Evolutionary conservation across 1,284 basidiomycete genomes (phyloP).

Genomic region (Rhizoctonia solani): DNA sequence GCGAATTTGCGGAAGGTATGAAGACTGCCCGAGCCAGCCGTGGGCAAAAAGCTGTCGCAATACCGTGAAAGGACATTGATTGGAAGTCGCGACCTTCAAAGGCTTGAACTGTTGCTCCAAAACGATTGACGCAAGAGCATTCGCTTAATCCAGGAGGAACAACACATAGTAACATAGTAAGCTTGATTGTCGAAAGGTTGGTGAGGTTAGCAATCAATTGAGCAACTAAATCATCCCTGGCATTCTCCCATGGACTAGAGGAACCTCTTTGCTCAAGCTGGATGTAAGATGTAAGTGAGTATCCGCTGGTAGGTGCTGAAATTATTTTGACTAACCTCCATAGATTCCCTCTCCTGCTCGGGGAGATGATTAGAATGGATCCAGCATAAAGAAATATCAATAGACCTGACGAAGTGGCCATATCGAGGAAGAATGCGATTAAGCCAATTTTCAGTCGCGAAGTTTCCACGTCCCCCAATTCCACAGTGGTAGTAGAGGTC

Average conservation of each 20-base stretch:
- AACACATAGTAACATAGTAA: background rate
- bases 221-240: background rate
- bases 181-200: background rate
- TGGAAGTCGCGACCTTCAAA: background rate
- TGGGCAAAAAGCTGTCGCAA: slow-evolving; percentile 1
- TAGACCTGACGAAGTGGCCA: background rate
- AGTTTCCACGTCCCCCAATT: background rate
- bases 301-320: background rate
- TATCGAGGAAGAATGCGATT: background rate
- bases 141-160: background rate
- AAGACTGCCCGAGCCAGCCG: background rate
- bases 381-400: slow-evolving; percentile 5
- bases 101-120: background rate
- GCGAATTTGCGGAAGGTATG: background rate
- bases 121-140: background rate
- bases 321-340: slow-evolving; percentile 1
- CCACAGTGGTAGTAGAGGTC: background rate
- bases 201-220: background rate
- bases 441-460: background rate
- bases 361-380: background rate
- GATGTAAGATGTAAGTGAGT: no score
- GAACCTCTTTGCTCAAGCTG: background rate
- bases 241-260: background rate
- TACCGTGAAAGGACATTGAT: background rate
- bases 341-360: background rate